These are phyloP conservation scores for Kregervanrija pseudodelftensis DNA, from an alignment of 805 yeast genomes.

Conservation along the genomic window DNA sequence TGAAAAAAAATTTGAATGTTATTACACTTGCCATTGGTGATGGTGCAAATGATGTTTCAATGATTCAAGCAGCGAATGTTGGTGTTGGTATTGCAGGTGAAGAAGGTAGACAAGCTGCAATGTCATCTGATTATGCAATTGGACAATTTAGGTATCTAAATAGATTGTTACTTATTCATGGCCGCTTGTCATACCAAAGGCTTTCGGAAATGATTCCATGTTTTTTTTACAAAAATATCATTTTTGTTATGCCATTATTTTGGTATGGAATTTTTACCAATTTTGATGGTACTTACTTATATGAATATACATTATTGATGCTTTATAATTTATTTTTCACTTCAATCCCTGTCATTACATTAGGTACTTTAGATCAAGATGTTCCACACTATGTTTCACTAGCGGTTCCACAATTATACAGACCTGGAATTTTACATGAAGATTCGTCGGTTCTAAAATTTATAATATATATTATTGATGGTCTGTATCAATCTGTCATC, in stretches of 20 bases:
- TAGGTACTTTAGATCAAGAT: conserved; percentile 73
- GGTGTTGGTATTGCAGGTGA: conserved; percentile 87
- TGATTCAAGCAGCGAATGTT: conserved; percentile 81
- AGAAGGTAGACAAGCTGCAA: conserved; percentile 82
- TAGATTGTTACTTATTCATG: conserved; percentile 65
- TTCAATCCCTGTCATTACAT: conserved; percentile 66
- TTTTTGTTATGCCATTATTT: conserved; percentile 65
- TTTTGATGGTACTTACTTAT: conserved; percentile 71
- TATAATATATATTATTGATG: conserved; percentile 58
- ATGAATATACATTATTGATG: conserved; percentile 72
- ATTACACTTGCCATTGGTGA: conserved; percentile 81
- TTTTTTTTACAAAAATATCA: conserved; percentile 70
- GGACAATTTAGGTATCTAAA: conserved; percentile 70
- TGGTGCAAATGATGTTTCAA: conserved; percentile 83
- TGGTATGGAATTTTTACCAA: conserved; percentile 68
- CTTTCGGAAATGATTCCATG: conserved; percentile 73
- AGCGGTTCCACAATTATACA: conserved; percentile 63
- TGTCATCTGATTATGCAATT: conserved; percentile 78
- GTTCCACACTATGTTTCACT: conserved; percentile 58
- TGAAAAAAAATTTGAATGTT: conserved; percentile 55
- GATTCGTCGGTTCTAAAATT: conserved; percentile 60
- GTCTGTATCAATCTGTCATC: conserved; percentile 62
- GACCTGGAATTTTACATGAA: conserved; percentile 54
- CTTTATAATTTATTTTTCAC: conserved; percentile 77
- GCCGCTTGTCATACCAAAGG: conserved; percentile 77